phyloP scores from a whole-genome alignment of 768 basidiomycete species.

The Calocybe indica region DNA sequence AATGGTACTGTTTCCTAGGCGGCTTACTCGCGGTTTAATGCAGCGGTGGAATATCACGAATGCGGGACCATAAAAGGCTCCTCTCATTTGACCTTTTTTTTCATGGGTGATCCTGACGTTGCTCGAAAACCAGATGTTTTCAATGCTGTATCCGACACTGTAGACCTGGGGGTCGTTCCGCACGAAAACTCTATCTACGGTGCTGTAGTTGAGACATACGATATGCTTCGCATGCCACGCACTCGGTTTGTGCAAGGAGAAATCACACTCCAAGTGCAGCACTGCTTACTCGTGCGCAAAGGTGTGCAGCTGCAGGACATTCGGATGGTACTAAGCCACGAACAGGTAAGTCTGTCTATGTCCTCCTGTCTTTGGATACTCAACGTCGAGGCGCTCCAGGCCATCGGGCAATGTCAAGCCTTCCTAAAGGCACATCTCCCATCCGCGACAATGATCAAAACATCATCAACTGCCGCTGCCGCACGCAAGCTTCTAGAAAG shows the following conservation, averaged over 20 bases:
- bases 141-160: conserved; percentile 35
- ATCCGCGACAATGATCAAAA: conserved; percentile 42
- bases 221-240: conserved; percentile 44
- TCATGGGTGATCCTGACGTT: not conserved
- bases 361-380: not conserved
- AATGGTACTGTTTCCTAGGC: conserved; percentile 22
- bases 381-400: conserved; percentile 33
- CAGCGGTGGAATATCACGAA: conserved; percentile 25
- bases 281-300: conserved; percentile 59
- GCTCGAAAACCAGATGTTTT: conserved; percentile 46
- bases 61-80: conserved; percentile 28
- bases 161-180: conserved; percentile 60
- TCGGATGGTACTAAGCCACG: conserved; percentile 64
- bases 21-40: conserved; percentile 31
- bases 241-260: conserved; percentile 54
- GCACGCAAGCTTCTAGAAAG: conserved; percentile 43
- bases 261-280: conserved; percentile 53
- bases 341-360: conserved; percentile 46
- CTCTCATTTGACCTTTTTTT: not conserved
- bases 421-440: conserved; percentile 56
- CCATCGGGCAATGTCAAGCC: conserved; percentile 69
- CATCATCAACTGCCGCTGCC: conserved; percentile 70
- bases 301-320: conserved; percentile 55
- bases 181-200: conserved; percentile 80
- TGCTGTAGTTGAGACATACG: conserved; percentile 69